phyloP scores from a whole-genome alignment of 495 filamentous ascomycete species.

The Aspergillus homomorphus region DNA sequence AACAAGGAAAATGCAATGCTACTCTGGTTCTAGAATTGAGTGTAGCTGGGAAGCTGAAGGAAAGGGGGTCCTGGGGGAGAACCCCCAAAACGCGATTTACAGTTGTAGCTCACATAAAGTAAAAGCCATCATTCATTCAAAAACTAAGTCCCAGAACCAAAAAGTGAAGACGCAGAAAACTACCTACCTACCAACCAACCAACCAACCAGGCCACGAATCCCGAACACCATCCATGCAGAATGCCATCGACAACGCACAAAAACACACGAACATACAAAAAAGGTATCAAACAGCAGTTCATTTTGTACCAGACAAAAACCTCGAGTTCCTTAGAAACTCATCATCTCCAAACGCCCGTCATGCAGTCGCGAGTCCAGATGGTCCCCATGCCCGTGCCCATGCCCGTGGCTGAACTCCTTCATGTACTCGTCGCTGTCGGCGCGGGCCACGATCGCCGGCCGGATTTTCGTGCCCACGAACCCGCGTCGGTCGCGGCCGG shows the following conservation, averaged over 20 bases:
- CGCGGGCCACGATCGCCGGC: slow-evolving; percentile 33
- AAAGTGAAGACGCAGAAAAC: too few relatives aligned
- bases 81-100: too few relatives aligned
- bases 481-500: slow-evolving; percentile 81
- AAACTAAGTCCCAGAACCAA: neutral
- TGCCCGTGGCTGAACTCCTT: slow-evolving; percentile 7
- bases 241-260: neutral
- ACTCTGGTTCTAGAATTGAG: too few relatives aligned
- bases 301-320: slow-evolving; percentile 19
- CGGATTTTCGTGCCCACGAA: slow-evolving; percentile 72
- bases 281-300: too few relatives aligned
- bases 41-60: too few relatives aligned
- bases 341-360: slow-evolving; percentile 33
- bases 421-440: slow-evolving; percentile 23
- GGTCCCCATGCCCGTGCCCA: slow-evolving; percentile 29
- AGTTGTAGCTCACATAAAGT: too few relatives aligned
- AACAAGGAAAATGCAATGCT: too few relatives aligned
- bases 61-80: too few relatives aligned
- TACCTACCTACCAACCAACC: neutral
- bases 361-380: slow-evolving; percentile 21
- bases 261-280: neutral
- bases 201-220: neutral
- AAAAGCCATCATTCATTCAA: neutral
- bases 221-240: neutral
- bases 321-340: slow-evolving; percentile 25